These are phyloP conservation scores for Phytomonas francai DNA, from an alignment of 208 protist species.

Conservation along the genomic window DNA sequence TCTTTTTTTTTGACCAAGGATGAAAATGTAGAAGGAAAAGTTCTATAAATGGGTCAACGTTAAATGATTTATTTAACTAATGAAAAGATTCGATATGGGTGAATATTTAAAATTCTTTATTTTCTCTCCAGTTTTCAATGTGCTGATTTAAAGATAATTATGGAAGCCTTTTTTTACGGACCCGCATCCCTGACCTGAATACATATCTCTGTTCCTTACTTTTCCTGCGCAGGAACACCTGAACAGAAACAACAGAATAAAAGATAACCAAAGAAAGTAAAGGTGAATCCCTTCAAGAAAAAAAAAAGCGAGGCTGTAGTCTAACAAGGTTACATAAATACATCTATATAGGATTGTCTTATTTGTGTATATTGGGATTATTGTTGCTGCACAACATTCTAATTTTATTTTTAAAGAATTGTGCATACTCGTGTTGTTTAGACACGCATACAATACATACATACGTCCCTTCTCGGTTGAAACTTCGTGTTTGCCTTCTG, in stretches of 20 bases:
- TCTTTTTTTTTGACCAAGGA: constrained; percentile 4
- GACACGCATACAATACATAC: not conserved
- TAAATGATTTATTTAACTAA: not conserved
- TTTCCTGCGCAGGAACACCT: not conserved
- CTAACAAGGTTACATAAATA: not conserved
- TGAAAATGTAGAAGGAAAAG: no score
- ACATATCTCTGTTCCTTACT: not conserved
- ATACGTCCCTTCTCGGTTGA: not conserved
- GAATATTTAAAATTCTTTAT: not conserved
- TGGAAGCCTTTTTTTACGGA: constrained; percentile 8
- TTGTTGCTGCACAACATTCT: not conserved
- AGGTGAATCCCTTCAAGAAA: not conserved
- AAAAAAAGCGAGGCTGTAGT: not conserved
- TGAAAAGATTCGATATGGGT: not conserved
- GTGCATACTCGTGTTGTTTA: not conserved
- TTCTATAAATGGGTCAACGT: not conserved
- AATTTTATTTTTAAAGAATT: not conserved
- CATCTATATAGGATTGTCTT: not conserved
- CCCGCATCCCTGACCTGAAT: not conserved
- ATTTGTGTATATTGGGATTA: not conserved
- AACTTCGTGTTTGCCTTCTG: not conserved
- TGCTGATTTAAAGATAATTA: constrained; percentile 11
- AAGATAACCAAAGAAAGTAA: not conserved
- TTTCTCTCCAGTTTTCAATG: not conserved
- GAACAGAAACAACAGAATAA: not conserved